A percentile compares a stretch with the other conserved stretches of the same genome.
Evolutionary conservation across 106 monocot species (phyloP).

Genomic region (Acorus gramineus): DNA sequence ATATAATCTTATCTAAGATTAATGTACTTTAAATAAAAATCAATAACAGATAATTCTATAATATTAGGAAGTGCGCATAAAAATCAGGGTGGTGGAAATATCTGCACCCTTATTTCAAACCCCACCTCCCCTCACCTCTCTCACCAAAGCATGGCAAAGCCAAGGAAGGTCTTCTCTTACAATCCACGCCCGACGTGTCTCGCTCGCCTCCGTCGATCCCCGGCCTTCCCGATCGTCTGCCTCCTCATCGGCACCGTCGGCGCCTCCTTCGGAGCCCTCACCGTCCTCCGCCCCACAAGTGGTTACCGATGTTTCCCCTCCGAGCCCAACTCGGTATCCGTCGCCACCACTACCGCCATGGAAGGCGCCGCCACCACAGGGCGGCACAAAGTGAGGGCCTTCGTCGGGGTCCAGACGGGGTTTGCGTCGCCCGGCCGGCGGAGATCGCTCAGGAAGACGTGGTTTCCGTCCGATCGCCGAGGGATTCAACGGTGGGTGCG

Average conservation of each 20-base stretch:
- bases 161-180: constrained; percentile 58
- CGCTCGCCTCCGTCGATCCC: constrained; percentile 38
- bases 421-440: constrained; percentile 60
- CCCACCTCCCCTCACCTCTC: no score
- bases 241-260: constrained; percentile 51
- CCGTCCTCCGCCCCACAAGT: neutral
- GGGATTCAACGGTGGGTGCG: constrained; percentile 59
- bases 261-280: constrained; percentile 38
- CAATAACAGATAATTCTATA: no score
- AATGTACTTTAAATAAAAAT: no score
- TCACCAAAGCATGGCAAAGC: constrained; percentile 36
- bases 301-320: constrained; percentile 18
- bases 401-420: constrained; percentile 93
- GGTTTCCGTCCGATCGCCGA: constrained; percentile 78
- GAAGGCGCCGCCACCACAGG: constrained; percentile 12
- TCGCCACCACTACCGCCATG: constrained; percentile 7
- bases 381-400: constrained; percentile 75
- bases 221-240: constrained; percentile 37
- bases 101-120: no score
- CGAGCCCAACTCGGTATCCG: constrained; percentile 51
- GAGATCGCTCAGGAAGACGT: constrained; percentile 66
- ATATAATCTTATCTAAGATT: no score
- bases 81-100: no score
- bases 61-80: no score
- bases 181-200: constrained; percentile 13